These are phyloP conservation scores for Hypoxylon cercidicola DNA, from an alignment of 495 filamentous ascomycete genomes.

Conservation along the genomic window DNA sequence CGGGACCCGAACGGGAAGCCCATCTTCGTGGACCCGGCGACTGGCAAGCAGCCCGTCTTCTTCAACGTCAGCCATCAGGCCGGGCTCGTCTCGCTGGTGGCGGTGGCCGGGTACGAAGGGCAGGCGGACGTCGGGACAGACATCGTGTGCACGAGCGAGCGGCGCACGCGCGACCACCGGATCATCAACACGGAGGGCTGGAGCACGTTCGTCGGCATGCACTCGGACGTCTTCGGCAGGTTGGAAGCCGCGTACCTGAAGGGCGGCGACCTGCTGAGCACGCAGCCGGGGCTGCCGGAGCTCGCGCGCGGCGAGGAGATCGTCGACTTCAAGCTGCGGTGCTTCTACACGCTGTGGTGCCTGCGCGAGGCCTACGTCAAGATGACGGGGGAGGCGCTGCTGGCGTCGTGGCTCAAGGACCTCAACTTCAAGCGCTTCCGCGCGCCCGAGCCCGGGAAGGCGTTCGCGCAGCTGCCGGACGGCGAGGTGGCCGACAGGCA, in stretches of 20 bases:
- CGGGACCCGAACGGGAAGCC: slow-evolving; percentile 73
- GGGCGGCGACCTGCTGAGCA: no score
- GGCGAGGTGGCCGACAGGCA: slow-evolving; percentile 23
- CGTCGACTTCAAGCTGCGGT: slow-evolving; percentile 62
- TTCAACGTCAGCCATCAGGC: slow-evolving; percentile 95
- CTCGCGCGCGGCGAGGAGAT: slow-evolving; percentile 36
- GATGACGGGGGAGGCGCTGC: slow-evolving; percentile 87
- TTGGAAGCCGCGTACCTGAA: slow-evolving; percentile 54
- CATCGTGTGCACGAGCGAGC: slow-evolving; percentile 80
- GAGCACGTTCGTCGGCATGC: slow-evolving; percentile 76
- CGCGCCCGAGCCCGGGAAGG: slow-evolving; percentile 43
- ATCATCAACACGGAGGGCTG: slow-evolving; percentile 64
- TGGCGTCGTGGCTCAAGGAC: slow-evolving; percentile 79
- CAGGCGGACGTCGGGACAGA: slow-evolving; percentile 69
- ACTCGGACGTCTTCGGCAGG: slow-evolving; percentile 76
- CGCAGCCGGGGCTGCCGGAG: slow-evolving; percentile 36
- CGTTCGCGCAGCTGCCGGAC: slow-evolving; percentile 30
- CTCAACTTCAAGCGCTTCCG: slow-evolving; percentile 53
- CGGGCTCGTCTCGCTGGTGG: slow-evolving; percentile 72
- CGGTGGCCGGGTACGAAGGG: slow-evolving; percentile 48
- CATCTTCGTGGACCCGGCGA: slow-evolving; percentile 49
- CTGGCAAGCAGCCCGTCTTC: slow-evolving; percentile 59
- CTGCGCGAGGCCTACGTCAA: slow-evolving; percentile 94
- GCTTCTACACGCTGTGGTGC: slow-evolving; percentile 91
- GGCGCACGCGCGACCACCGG: slow-evolving; percentile 62